Evolutionary conservation across 768 basidiomycete species (phyloP).

Genomic region (Mycena epipterygia): DNA sequence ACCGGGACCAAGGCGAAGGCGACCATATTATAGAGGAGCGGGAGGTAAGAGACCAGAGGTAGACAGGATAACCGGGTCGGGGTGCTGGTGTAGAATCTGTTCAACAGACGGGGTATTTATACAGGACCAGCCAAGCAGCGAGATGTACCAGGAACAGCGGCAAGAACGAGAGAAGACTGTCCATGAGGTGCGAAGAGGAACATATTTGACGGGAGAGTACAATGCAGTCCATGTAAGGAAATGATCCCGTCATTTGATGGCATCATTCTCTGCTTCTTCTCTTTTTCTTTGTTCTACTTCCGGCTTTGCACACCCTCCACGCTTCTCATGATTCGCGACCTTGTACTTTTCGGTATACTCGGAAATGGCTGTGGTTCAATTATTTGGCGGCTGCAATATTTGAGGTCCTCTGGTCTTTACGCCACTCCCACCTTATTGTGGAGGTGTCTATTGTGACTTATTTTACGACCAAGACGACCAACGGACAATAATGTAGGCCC

Average conservation of each 20-base stretch:
- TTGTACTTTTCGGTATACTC: too few species aligned
- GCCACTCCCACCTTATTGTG: too few species aligned
- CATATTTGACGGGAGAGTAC: conserved; percentile 19
- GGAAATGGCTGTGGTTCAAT: too few species aligned
- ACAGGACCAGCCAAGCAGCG: conserved; percentile 22
- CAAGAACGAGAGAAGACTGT: conserved; percentile 14
- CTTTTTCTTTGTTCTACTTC: conserved; percentile 15
- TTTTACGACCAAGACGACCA: too few species aligned
- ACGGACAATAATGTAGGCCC: too few species aligned
- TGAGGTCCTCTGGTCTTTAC: too few species aligned
- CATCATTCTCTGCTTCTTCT: conserved; percentile 4
- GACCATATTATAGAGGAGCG: conserved; percentile 27
- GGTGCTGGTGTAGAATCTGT: conserved; percentile 13
- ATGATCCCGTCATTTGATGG: background rate
- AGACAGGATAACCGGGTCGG: conserved; percentile 16
- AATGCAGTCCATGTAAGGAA: conserved; percentile 16
- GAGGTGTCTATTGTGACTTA: too few species aligned
- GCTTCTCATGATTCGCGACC: background rate
- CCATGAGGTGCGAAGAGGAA: conserved; percentile 23
- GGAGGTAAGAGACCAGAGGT: conserved; percentile 15
- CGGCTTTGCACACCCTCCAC: conserved; percentile 13
- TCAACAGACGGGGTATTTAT: conserved; percentile 19
- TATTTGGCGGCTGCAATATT: too few species aligned
- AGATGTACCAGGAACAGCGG: conserved; percentile 19
- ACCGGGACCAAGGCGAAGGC: conserved; percentile 40